Evolutionary conservation across 305 asterid species (phyloP).

Genomic region (Rubia tinctorum): DNA sequence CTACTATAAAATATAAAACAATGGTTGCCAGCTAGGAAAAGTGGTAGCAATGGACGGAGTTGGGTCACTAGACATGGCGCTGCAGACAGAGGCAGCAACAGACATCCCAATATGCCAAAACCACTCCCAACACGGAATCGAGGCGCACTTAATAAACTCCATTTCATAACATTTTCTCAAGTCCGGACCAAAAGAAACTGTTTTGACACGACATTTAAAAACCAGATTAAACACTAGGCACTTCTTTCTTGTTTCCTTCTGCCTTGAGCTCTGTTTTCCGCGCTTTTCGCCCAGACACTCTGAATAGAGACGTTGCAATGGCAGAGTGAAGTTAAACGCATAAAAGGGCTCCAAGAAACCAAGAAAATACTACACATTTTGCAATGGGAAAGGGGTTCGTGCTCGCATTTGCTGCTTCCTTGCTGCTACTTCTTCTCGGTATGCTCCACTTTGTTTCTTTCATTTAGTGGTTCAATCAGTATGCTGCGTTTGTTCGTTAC

Average conservation of each 20-base stretch:
- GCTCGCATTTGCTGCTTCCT: conserved; percentile 32
- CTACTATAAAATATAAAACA: too few species aligned
- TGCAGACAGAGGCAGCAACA: conserved; percentile 22
- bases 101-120: conserved; percentile 29
- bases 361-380: neutral
- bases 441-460: conserved; percentile 17
- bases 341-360: neutral
- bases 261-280: neutral
- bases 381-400: conserved; percentile 31
- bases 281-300: neutral
- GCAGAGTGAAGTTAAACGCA: neutral
- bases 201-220: conserved; percentile 40
- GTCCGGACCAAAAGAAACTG: conserved; percentile 36
- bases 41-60: neutral
- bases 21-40: neutral
- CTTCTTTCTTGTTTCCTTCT: conserved; percentile 4
- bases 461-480: neutral
- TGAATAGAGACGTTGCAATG: conserved; percentile 18
- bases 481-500: neutral
- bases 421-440: conserved; percentile 59
- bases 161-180: conserved; percentile 36
- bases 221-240: neutral
- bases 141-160: conserved; percentile 22
- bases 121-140: conserved; percentile 39
- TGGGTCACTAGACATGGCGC: neutral